Base-by-base conservation (phyloP, 345 rosid species). In the Conringia planisiliqua region DNA sequence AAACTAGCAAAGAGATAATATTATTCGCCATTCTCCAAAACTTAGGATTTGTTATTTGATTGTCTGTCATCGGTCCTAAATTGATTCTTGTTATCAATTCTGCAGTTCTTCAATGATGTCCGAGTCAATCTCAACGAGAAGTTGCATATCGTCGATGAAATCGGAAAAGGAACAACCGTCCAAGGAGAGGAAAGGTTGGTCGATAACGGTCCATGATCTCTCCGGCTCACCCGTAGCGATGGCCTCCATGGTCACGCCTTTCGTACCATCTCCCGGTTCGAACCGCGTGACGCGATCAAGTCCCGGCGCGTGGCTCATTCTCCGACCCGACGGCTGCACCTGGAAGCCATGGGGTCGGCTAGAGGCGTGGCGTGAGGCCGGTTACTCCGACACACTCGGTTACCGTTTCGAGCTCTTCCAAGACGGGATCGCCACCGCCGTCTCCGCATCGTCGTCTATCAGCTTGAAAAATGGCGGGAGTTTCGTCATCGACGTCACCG, bases 271-370 rank as follows among this genome's bases (percentile, higher is more conserved):
- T 10, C 93, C 97, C 0, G 97, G 97, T 8, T 83, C 96, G 0
- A 87, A 95, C 68, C 84, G 89, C 1, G 99, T 95, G 24, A 87
- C 88, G 40, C 84, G 84, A 26, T 87, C 97, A 4, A 95, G 91
- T 65, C 97, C 99, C 0, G 99, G 97, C 0, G 97, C 97, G 3
- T 95, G 99, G 99, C 85, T 92, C 1, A 92, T 95, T 60, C 89
- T 95, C 57, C 86, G 88, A n/a, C 99, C 97, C 0, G 84, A 82
- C 6, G 83, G 84, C 46, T 86, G 88, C 62, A 89, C 97, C 0
- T 95, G 99, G 99, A 92, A 87, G 60, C 93, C 97, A 11, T 95
- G 97, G 97, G 99, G 97, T 44, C 87, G 97, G 5, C 81, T 95
- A 12, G 97, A 90, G 79, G 96, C 96, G 3, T 95, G 99, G 99